Conservation (phyloP, 768 basidiomycete genomes). For the Boletus sp. region DNA sequence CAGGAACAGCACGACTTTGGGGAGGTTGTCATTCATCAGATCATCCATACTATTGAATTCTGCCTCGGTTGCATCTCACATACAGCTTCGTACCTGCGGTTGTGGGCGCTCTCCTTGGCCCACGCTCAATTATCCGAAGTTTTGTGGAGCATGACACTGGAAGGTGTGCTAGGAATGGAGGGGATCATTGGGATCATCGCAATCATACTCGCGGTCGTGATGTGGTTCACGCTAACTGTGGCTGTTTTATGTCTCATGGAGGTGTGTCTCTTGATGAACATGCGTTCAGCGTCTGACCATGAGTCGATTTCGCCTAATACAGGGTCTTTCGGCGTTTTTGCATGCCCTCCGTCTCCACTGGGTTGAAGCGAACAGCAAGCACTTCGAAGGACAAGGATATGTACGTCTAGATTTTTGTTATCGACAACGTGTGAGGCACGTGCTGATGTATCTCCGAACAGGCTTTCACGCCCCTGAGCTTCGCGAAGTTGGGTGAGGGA, state of each 20-base stretch:
- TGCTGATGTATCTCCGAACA: conserved; percentile 31
- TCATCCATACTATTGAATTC: conserved; percentile 99
- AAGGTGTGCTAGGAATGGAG: conserved; percentile 53
- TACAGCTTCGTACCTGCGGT: conserved; percentile 87
- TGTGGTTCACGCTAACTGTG: conserved; percentile 84
- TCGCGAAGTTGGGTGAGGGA: conserved; percentile 40
- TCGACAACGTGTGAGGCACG: conserved; percentile 22
- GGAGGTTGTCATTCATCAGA: conserved; percentile 93
- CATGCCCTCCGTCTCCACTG: conserved; percentile 96
- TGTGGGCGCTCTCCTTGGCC: conserved; percentile 97
- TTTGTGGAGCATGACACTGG: conserved; percentile 86
- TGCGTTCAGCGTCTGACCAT: conserved; percentile 13
- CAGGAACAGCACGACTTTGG: conserved; percentile 88
- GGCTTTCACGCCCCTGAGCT: conserved; percentile 49
- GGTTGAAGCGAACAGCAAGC: conserved; percentile 98
- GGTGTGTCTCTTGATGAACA: conserved; percentile 46
- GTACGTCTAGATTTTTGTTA: conserved; percentile 46
- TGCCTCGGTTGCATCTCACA: conserved; percentile 99
- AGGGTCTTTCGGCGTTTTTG: conserved; percentile 94
- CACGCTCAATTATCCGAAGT: conserved; percentile 97
- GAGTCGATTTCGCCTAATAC: conserved; percentile 7
- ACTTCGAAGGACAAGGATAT: conserved; percentile 86
- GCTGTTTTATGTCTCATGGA: conserved; percentile 91
- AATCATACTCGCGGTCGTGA: conserved; percentile 45
- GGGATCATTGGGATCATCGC: conserved; percentile 58